Evolutionary conservation across 306 rosid genomes (phyloP).

Genomic region (Casuarina glauca): DNA sequence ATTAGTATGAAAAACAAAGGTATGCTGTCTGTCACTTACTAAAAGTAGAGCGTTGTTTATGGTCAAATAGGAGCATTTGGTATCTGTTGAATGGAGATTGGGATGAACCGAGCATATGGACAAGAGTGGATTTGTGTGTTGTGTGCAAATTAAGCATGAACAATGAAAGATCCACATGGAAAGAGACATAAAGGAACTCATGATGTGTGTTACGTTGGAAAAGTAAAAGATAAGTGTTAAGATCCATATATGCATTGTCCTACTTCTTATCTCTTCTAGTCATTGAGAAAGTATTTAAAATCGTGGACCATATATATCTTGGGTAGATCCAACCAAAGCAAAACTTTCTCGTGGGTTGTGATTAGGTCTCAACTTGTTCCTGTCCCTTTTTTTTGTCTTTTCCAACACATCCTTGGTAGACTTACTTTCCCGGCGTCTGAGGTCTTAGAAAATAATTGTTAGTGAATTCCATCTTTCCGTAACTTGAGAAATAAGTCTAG

Average conservation of each 20-base stretch:
- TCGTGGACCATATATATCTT: neutral
- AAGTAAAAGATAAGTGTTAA: neutral
- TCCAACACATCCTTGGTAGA: too few species aligned
- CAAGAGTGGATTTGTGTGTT: constrained; percentile 12
- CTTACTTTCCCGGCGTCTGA: neutral
- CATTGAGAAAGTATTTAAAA: neutral
- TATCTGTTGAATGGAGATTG: neutral
- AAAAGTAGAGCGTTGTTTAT: neutral
- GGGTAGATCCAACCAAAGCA: neutral
- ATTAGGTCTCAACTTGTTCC: neutral
- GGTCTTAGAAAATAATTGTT: too few species aligned
- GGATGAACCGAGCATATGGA: neutral
- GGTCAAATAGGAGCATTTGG: neutral
- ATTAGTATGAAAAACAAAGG: too few species aligned
- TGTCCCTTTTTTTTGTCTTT: neutral
- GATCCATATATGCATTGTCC: neutral
- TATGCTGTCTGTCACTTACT: neutral
- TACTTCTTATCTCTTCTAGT: neutral
- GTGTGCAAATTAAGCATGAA: constrained; percentile 16
- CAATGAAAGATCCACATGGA: neutral
- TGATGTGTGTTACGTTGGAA: neutral
- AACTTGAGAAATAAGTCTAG: neutral
- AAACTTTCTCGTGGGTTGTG: neutral
- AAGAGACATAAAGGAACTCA: neutral
- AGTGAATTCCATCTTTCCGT: neutral